Evolutionary conservation across 129 eudicot species (phyloP), one percentile per base, ranked within the genome.

Genomic region (Flaveria sonorensis): DNA sequence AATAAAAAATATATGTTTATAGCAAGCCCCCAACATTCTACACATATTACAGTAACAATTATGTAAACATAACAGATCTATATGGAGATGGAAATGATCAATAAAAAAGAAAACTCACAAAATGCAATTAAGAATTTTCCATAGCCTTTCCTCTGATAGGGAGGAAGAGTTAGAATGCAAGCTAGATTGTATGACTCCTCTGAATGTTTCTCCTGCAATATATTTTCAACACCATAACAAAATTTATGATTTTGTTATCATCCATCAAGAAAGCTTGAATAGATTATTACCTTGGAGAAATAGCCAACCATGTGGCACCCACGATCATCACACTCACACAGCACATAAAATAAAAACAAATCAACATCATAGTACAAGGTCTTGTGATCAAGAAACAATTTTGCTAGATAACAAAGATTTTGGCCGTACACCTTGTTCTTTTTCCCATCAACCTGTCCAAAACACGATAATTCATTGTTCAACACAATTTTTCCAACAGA

Each of bases 261-360:
- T 39, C 16, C 51, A n/a, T 66, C 71, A 39, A 11, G 51, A 66
- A 66, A 66, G 7, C 71, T 66, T 39, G 16, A 39, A 39, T 39
- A 66, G 71, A 39, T 39, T 11, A 30, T 73, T 83, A 94, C 98
- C 97, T 94, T 94, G 46, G 98, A 94, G 77, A 94, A 94, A 75
- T 94, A 94, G 61, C 97, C 97, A 68, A 94, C 98, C 97, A 94
- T 94, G 93, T 91, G 98, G 87, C 98, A 94, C 75, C 98, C 98
- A 48, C 97, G 96, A 74, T 94, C 97, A 85, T 94, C 98, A 78
- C 98, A 94, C 73, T 94, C 98, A 82, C 98, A 94, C 72, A 91
- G 74, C 68, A 94, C 92, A 48, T 94, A 91, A 72, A 94, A 94
- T 23, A 94, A 84, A 81, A 94, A 94, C 78, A 94, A 84, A 81